Conservation (phyloP, 2,329 filamentous ascomycete genomes). For the Apiospora pterosperma region DNA sequence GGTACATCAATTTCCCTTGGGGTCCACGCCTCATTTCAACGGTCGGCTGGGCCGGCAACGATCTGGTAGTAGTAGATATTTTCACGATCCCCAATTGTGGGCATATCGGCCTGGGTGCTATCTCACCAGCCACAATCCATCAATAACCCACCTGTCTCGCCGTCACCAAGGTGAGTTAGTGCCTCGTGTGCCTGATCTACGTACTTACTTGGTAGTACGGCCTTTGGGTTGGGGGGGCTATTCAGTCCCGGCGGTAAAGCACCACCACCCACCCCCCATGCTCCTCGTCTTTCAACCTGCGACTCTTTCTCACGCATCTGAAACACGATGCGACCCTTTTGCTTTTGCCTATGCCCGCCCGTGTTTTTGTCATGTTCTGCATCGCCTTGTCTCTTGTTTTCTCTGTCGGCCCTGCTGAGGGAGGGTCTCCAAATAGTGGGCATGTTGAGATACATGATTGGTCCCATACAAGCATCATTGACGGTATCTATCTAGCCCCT, state of each 20-base stretch:
- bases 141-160: not conserved
- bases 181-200: slow-evolving; percentile 3
- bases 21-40: slow-evolving; percentile 1
- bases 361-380: not conserved
- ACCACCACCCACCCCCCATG: not conserved
- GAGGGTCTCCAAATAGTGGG: not conserved
- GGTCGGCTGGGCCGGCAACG: not conserved
- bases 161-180: no score
- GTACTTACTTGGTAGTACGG: no score
- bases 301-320: slow-evolving; percentile 5
- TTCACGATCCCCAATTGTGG: not conserved
- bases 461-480: not conserved
- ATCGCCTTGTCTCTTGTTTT: not conserved
- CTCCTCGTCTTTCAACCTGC: slow-evolving; percentile 1
- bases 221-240: not conserved
- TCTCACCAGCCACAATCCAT: not conserved
- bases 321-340: not conserved
- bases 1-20: not conserved
- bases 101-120: not conserved
- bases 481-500: no score
- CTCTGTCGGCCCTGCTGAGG: not conserved
- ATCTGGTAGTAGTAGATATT: not conserved
- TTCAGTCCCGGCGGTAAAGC: not conserved
- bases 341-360: not conserved
- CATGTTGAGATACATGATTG: not conserved